A percentile compares a stretch with the other conserved stretches of the same genome.
Conservation (phyloP, 164 flowering plant genomes). For the Chimonanthus praecox region DNA sequence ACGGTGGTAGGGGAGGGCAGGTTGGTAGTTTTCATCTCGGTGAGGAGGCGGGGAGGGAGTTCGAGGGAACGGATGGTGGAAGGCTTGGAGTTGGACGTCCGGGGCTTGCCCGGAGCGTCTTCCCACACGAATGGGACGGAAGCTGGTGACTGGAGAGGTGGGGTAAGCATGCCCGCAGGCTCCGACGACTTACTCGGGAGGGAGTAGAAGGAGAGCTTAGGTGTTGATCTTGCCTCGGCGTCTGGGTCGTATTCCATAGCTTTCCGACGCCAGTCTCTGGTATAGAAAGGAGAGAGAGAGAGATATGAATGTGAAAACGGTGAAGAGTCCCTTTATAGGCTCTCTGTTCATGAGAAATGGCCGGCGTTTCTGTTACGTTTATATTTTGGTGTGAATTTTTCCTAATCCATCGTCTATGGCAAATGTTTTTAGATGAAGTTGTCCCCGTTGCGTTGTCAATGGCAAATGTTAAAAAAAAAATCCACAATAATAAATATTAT, state of each 20-base stretch:
- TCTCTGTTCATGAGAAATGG: constrained; percentile 5
- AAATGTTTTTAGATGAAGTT: no score
- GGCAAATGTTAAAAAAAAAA: no score
- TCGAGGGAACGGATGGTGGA: constrained; percentile 37
- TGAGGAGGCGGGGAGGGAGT: constrained; percentile 58
- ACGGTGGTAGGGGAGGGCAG: constrained; percentile 59
- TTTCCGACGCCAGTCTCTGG: neutral
- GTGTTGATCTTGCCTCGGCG: constrained; percentile 22
- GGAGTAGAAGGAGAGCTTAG: constrained; percentile 47
- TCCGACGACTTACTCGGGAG: constrained; percentile 32
- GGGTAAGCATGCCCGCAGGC: constrained; percentile 46
- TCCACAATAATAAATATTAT: no score
- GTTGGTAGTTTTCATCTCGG: constrained; percentile 14
- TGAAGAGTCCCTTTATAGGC: no score
- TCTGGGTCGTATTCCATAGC: constrained; percentile 22
- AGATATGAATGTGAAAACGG: neutral
- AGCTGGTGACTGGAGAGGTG: constrained; percentile 42
- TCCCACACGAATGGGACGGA: constrained; percentile 82
- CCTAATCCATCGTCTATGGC: no score
- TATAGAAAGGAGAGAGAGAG: neutral
- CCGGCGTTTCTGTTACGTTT: neutral
- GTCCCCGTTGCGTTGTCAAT: no score
- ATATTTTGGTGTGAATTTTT: no score
- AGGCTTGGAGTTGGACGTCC: constrained; percentile 9
- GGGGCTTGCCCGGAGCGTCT: constrained; percentile 75